phyloP scores from a whole-genome alignment of 257 asterid genomes.

The Solanum piurae region DNA sequence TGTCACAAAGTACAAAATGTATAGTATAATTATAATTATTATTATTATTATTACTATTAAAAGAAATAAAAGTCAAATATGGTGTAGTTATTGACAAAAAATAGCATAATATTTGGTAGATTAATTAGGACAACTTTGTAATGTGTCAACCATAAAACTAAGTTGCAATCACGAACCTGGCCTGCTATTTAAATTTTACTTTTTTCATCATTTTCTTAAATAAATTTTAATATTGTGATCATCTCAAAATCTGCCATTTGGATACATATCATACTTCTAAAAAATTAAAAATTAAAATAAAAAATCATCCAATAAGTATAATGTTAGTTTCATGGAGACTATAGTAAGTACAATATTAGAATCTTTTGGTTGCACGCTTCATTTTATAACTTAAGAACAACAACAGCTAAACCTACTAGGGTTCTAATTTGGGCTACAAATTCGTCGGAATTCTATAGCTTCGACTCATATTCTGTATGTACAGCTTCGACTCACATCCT shows the following conservation, averaged over 20 bases:
- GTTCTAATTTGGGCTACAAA: not conserved
- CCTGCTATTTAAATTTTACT: not conserved
- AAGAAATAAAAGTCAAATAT: slow-evolving; percentile 21
- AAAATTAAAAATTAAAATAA: not conserved
- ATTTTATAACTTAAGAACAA: not conserved
- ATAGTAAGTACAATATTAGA: not conserved
- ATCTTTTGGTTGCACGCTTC: not conserved
- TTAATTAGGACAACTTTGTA: not conserved
- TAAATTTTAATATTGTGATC: not conserved
- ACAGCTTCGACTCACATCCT: fast-evolving
- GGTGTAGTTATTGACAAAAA: slow-evolving; percentile 10
- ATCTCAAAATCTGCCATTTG: slow-evolving; percentile 33
- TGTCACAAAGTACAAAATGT: not conserved
- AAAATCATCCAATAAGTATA: not conserved
- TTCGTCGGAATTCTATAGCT: not conserved
- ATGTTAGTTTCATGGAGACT: not conserved
- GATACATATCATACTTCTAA: not conserved
- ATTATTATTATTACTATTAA: not conserved
- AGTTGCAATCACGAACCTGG: slow-evolving; percentile 44
- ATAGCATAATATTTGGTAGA: not conserved
- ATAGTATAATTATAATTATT: not conserved
- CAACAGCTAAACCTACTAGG: not conserved
- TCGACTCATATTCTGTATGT: fast-evolving
- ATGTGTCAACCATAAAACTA: slow-evolving; percentile 24
- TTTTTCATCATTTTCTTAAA: not conserved